phyloP scores from a whole-genome alignment of 768 basidiomycete genomes.

The Lactifluus volemus region DNA sequence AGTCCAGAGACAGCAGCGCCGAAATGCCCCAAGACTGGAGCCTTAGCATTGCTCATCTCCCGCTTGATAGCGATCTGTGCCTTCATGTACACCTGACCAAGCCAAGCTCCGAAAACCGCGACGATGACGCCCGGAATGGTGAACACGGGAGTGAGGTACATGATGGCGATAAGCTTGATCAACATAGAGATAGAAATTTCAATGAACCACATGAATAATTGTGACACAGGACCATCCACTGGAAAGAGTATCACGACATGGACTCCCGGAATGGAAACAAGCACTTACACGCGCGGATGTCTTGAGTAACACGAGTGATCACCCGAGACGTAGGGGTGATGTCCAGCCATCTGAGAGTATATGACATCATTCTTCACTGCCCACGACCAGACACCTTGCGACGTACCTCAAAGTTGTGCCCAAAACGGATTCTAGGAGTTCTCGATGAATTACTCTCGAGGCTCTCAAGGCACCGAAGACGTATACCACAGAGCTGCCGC shows the following conservation, averaged over 20 bases:
- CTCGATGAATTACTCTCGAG: slow-evolving; percentile 43
- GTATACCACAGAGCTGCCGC: slow-evolving; percentile 30
- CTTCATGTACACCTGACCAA: slow-evolving; percentile 45
- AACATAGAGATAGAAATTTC: slow-evolving; percentile 30
- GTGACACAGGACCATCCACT: slow-evolving; percentile 31
- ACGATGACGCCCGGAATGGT: slow-evolving; percentile 31
- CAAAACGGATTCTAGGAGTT: slow-evolving; percentile 44
- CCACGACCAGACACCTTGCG: slow-evolving; percentile 16
- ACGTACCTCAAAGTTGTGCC: slow-evolving; percentile 55
- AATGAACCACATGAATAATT: slow-evolving; percentile 22
- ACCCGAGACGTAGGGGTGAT: slow-evolving; percentile 48
- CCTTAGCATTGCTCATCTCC: slow-evolving; percentile 43
- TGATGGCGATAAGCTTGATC: slow-evolving; percentile 31
- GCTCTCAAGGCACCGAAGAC: slow-evolving; percentile 45
- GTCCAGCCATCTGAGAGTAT: slow-evolving; percentile 37
- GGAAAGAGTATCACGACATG: background rate
- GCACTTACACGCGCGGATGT: slow-evolving; percentile 37
- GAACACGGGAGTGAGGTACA: slow-evolving; percentile 33
- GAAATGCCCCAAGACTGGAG: slow-evolving; percentile 44
- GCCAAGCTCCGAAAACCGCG: slow-evolving; percentile 31
- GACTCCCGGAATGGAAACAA: background rate
- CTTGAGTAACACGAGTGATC: slow-evolving; percentile 57
- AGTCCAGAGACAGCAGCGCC: slow-evolving; percentile 44
- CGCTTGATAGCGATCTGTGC: slow-evolving; percentile 50
- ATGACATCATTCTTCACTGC: background rate